Evolutionary conservation across 805 yeast genomes (phyloP).

Genomic region (Sugiyamaella chiloensis): DNA sequence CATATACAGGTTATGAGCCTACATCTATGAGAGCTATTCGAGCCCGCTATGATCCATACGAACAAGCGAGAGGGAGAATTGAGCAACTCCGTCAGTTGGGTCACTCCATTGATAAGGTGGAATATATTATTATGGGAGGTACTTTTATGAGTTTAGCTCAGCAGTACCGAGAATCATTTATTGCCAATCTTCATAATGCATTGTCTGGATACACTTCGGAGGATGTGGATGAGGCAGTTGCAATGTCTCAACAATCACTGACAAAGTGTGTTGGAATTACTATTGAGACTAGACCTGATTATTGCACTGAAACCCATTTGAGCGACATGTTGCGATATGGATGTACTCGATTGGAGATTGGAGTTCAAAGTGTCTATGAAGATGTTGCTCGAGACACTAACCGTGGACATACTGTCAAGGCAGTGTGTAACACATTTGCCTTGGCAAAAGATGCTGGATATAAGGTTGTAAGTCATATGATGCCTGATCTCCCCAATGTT

Average conservation of each 20-base stretch:
- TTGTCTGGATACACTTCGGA: slow-evolving; percentile 87
- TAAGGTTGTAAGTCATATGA: slow-evolving; percentile 97
- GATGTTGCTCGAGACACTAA: slow-evolving; percentile 98
- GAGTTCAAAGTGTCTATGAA: slow-evolving; percentile 95
- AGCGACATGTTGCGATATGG: slow-evolving; percentile 96
- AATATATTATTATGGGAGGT: slow-evolving; percentile 98
- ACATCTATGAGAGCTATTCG: slow-evolving; percentile 99
- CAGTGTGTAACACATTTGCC: slow-evolving; percentile 94
- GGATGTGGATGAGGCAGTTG: slow-evolving; percentile 85
- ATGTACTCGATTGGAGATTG: slow-evolving; percentile 93
- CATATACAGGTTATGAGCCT: slow-evolving; percentile 98
- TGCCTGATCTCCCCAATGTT: slow-evolving; percentile 98
- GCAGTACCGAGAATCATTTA: slow-evolving; percentile 86
- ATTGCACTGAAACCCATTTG: slow-evolving; percentile 92
- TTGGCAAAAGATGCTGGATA: slow-evolving; percentile 98
- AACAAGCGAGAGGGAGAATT: slow-evolving; percentile 95
- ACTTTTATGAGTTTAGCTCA: slow-evolving; percentile 94
- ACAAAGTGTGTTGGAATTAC: slow-evolving; percentile 99
- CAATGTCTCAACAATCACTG: slow-evolving; percentile 85
- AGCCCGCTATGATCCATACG: slow-evolving; percentile 97
- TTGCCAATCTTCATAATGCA: slow-evolving; percentile 89
- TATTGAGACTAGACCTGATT: slow-evolving; percentile 97
- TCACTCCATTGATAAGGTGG: slow-evolving; percentile 95
- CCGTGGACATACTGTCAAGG: slow-evolving; percentile 94
- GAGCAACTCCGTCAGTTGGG: slow-evolving; percentile 95